Evolutionary conservation across 2,329 filamentous ascomycete species (phyloP), one percentile per base, ranked within the genome.

Genomic region (Calonectria pteridis): DNA sequence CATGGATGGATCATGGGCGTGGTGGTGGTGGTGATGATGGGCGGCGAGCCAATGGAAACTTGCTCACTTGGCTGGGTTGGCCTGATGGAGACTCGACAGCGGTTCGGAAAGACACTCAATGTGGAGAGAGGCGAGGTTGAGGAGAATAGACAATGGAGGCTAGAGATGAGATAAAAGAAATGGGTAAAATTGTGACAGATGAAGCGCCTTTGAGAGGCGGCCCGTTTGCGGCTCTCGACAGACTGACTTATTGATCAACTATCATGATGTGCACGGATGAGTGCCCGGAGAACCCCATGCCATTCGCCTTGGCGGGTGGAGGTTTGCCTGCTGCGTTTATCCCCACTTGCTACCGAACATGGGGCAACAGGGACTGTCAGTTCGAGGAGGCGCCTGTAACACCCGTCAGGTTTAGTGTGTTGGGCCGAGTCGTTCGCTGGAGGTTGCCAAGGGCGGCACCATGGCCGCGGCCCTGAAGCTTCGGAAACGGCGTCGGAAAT

Each of bases 11-110:
- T 43, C 31, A 63, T 71, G 71, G 66, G 63, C 65, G 66, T n/a
- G n/a, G 43, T 51, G 64, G 62, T 67, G 73, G 77, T 76, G 75
- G 76, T 77, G 77, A 76, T 79, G 78, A 78, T 72, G 74, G 65
- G 72, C 75, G 71, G 71, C 72, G 65, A 72, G 75, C 85, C 85
- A 87, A 87, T 87, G 82, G 85, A 87, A 87, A 87, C 85, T 86
- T 87, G 85, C 85, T 87, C 85, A 85, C 75, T 73, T 67, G 69
- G 77, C 79, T 75, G 78, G 79, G 79, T 79, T 76, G 75, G 73
- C 72, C 74, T 74, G 75, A 79, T 77, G 73, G 76, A 77, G 75
- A 75, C 74, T 63, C 46, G 66, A 40, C 65, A 62, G 70, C 63
- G 63, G 66, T 46, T 71, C 58, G 68, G 72, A 53, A 62, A 62